A percentile compares a stretch with the other conserved stretches of the same genome.
Evolutionary conservation across 345 rosid species (phyloP).

Genomic region (Hevea brasiliensis): DNA sequence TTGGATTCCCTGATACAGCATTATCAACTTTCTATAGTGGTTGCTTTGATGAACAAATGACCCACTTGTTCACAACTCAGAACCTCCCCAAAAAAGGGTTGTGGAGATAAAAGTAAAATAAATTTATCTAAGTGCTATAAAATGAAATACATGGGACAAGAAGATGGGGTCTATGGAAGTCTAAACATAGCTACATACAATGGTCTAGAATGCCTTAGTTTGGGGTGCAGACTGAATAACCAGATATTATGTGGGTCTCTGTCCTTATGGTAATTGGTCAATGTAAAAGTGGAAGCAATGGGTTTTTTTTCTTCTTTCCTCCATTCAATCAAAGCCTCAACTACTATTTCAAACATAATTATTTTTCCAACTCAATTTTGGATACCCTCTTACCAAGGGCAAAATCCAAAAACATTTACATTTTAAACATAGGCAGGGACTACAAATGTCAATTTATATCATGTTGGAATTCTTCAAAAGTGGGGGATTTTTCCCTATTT

Average conservation of each 20-base stretch:
- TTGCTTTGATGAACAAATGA: background rate
- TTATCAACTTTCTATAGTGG: background rate
- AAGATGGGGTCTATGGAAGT: conserved; percentile 8
- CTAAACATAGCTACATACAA: conserved; percentile 5
- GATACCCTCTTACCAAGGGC: background rate
- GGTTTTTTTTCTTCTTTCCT: too few species aligned
- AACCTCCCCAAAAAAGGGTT: background rate
- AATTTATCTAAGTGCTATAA: background rate
- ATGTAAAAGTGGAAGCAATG: background rate
- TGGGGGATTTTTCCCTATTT: too few species aligned
- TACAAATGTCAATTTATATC: too few species aligned
- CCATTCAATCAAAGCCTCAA: background rate
- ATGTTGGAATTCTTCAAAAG: too few species aligned
- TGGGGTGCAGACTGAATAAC: background rate
- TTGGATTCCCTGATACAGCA: conserved; percentile 18
- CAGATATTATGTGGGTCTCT: conserved; percentile 19
- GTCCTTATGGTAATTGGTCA: background rate
- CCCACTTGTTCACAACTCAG: background rate
- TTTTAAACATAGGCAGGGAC: conserved; percentile 3
- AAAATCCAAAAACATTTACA: background rate
- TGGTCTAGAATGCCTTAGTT: background rate
- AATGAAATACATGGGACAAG: conserved; percentile 6
- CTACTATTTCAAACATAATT: conserved; percentile 3
- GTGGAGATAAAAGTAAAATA: background rate
- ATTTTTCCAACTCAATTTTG: conserved; percentile 20